A percentile compares a stretch with the other conserved stretches of the same genome.
phyloP scores from a whole-genome alignment of 73 alveolate genomes.

The Blepharisma japonicum region DNA sequence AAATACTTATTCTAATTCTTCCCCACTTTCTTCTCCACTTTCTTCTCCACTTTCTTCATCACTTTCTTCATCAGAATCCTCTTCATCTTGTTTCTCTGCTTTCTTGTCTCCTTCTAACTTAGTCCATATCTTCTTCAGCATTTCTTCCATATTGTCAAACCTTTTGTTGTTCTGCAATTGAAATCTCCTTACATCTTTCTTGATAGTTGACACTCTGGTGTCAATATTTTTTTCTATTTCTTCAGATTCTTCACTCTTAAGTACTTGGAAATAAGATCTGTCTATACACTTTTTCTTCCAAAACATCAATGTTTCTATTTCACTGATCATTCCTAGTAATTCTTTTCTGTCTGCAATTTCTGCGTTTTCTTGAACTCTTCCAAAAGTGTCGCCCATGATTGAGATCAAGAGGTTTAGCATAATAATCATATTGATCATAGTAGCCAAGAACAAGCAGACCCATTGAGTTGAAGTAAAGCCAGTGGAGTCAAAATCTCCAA shows the following conservation, averaged over 20 bases:
- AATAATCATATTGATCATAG: constrained; percentile 36
- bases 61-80: too few species aligned
- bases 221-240: too few species aligned
- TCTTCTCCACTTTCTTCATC: too few species aligned
- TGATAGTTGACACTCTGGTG: too few species aligned
- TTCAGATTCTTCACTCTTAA: not conserved
- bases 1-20: too few species aligned
- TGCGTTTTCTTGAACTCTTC: constrained; percentile 25
- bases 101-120: too few species aligned
- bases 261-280: not conserved
- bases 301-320: constrained; percentile 30
- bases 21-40: too few species aligned
- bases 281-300: constrained; percentile 9
- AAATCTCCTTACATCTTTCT: too few species aligned
- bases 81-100: too few species aligned
- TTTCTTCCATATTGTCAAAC: too few species aligned
- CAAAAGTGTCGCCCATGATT: constrained; percentile 49
- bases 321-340: constrained; percentile 34
- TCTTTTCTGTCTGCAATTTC: constrained; percentile 42
- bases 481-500: constrained; percentile 39
- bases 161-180: too few species aligned
- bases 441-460: constrained; percentile 35
- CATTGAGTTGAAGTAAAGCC: constrained; percentile 31
- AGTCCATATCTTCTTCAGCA: too few species aligned
- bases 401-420: constrained; percentile 37